Evolutionary conservation across 768 basidiomycete species (phyloP).

Genomic region (Strobilomyces dryophilus): DNA sequence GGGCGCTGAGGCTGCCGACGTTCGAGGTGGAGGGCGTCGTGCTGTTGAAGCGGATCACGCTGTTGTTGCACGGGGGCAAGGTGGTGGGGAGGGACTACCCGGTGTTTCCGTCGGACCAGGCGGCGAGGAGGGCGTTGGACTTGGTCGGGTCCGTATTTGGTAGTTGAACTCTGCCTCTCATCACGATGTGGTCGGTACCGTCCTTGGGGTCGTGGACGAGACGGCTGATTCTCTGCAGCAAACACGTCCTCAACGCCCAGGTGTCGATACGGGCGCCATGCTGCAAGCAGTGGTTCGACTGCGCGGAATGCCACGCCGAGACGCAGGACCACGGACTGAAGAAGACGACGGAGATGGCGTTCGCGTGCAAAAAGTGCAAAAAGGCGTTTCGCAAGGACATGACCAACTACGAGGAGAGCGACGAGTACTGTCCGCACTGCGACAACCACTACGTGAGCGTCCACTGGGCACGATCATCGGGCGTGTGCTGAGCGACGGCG

Average conservation of each 20-base stretch:
- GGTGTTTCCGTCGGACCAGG: too few species aligned
- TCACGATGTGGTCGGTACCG: slow-evolving; percentile 26
- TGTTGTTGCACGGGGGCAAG: too few species aligned
- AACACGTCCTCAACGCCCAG: slow-evolving; percentile 92
- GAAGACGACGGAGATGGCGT: slow-evolving; percentile 80
- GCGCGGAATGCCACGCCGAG: slow-evolving; percentile 92
- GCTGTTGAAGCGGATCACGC: slow-evolving; percentile 17
- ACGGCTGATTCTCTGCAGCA: slow-evolving; percentile 43
- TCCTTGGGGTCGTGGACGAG: slow-evolving; percentile 39
- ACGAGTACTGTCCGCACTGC: slow-evolving; percentile 97
- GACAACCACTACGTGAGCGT: slow-evolving; percentile 92
- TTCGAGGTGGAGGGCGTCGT: too few species aligned
- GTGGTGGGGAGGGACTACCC: too few species aligned
- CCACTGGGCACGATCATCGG: slow-evolving; percentile 35
- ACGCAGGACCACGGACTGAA: slow-evolving; percentile 65
- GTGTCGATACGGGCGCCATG: slow-evolving; percentile 95
- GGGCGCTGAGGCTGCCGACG: too few species aligned
- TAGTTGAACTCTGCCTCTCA: not conserved
- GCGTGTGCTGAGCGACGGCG: not conserved
- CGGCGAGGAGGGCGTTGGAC: too few species aligned
- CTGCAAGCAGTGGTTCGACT: slow-evolving; percentile 98
- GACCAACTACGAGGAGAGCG: slow-evolving; percentile 87
- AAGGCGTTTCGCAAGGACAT: slow-evolving; percentile 98
- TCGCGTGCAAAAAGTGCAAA: slow-evolving; percentile 86
- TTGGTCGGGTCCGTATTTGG: not conserved